Percentiles rank a stretch among this genome's conserved stretches.
These are phyloP conservation scores for Sodiomyces alkalinus DNA, from an alignment of 2,329 filamentous ascomycete genomes.

Conservation along the genomic window DNA sequence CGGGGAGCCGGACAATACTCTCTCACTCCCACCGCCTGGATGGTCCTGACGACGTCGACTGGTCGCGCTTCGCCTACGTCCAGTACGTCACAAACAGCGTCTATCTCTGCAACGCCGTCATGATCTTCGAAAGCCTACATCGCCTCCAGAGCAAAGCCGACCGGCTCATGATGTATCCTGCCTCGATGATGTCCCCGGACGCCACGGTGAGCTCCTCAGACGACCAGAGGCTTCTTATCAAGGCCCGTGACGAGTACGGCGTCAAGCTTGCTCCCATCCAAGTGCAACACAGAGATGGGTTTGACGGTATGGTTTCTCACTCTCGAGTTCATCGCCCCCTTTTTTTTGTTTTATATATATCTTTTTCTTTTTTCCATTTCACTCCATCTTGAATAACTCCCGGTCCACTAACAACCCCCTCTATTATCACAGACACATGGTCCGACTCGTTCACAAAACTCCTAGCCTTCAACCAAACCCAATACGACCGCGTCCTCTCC, in stretches of 20 bases:
- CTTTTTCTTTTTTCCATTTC: no score
- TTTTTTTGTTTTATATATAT: no score
- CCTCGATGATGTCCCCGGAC: slow-evolving; percentile 17
- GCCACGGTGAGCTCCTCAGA: slow-evolving; percentile 12
- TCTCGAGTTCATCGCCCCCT: no score
- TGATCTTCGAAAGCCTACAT: slow-evolving; percentile 30
- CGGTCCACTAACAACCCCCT: neutral
- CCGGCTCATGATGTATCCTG: slow-evolving; percentile 30
- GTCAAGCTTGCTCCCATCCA: slow-evolving; percentile 27
- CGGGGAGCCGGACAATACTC: no score
- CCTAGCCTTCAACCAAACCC: slow-evolving; percentile 46
- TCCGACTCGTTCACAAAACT: slow-evolving; percentile 52
- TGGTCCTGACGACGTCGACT: slow-evolving; percentile 15
- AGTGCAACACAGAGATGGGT: slow-evolving; percentile 19
- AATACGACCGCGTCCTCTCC: slow-evolving; percentile 36
- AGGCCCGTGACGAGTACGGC: slow-evolving; percentile 26
- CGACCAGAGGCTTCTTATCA: slow-evolving; percentile 20
- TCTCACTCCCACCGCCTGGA: neutral
- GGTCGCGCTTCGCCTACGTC: slow-evolving; percentile 29
- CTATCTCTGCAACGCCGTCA: slow-evolving; percentile 34
- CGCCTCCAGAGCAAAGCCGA: slow-evolving; percentile 26
- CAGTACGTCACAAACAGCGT: slow-evolving; percentile 32
- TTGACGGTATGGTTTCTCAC: slow-evolving; percentile 17
- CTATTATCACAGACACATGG: slow-evolving; percentile 33
- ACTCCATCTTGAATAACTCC: neutral